Evolutionary conservation across 1,284 basidiomycete genomes (phyloP), one percentile per base, ranked within the genome.

Genomic region (Austroboletus niveus): DNA sequence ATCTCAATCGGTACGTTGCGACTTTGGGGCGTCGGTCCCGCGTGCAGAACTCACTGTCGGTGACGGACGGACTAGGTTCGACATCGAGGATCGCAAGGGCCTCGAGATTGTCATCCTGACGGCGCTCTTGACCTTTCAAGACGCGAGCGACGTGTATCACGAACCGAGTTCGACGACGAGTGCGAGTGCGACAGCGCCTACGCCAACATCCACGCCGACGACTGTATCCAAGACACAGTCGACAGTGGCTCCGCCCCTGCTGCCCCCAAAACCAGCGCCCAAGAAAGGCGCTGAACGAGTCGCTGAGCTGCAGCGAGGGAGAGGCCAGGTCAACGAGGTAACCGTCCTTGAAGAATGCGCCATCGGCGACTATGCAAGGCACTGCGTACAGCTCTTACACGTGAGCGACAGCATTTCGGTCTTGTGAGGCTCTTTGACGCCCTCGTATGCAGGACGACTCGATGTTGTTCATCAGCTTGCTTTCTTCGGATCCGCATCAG

Each of bases 21-120:
- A 24, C 22, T 24, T 24, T 24, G 22, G 2, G 22, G n/a, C 22
- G 4, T 24, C 22, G 22, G 4, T 24, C 4, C 22, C 22, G 22
- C 22, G 22, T 24, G 22, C 22, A 24, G 22, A 24, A 4, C 22
- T 24, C 4, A 24, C 22, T 24, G 4, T 24, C 22, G 22, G 22
- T 24, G 22, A 4, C 22, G 22, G 22, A 24, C 4, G 22, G 4
- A 38, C n/a, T 52, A 89, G 89, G 42, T 92, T 93, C 60, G 89
- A 92, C 54, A 82, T 93, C 41, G 74, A 86, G 9, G 91, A 93
- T 61, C 78, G 86, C 34, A 92, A 91, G 64, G 88, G 90, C 0
- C 77, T 93, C 4, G 91, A 93, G 66, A 88, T 93, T 40, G 79
- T 88, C 42, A 79, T 92, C 24, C 72, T 93, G 45, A 86, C 85